phyloP scores from a whole-genome alignment of 2,329 filamentous ascomycete genomes.

The Claviceps pazoutovae region DNA sequence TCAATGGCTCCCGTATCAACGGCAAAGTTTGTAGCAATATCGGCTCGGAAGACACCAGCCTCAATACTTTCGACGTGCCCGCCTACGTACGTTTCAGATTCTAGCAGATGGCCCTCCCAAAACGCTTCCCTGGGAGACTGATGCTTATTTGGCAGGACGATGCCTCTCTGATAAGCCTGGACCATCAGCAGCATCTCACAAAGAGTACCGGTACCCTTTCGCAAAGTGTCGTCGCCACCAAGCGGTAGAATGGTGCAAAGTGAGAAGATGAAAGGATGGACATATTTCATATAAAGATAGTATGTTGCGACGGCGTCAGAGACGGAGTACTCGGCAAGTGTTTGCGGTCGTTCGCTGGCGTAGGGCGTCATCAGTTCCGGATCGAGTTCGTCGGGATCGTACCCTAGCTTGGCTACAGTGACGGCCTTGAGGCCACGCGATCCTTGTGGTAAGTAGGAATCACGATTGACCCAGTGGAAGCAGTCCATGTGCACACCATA shows the following conservation, averaged over 20 bases:
- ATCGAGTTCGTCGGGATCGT: slow-evolving; percentile 94
- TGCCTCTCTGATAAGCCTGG: slow-evolving; percentile 82
- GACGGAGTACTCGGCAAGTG: slow-evolving; percentile 91
- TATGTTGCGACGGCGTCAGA: slow-evolving; percentile 98
- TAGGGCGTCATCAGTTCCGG: slow-evolving; percentile 93
- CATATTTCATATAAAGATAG: slow-evolving; percentile 99
- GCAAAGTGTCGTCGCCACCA: slow-evolving; percentile 78
- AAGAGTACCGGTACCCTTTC: slow-evolving; percentile 95
- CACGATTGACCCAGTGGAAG: slow-evolving; percentile 97
- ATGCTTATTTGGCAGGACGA: slow-evolving; percentile 93
- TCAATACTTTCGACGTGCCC: slow-evolving; percentile 99
- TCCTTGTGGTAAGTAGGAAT: slow-evolving; percentile 93
- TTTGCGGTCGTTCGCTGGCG: slow-evolving; percentile 83
- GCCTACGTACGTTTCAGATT: slow-evolving; percentile 95
- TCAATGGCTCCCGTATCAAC: slow-evolving; percentile 84
- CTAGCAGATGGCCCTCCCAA: slow-evolving; percentile 89
- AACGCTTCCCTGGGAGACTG: slow-evolving; percentile 82
- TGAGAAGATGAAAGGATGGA: slow-evolving; percentile 99
- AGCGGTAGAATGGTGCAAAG: slow-evolving; percentile 92
- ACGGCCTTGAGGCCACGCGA: slow-evolving; percentile 95
- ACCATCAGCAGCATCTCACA: slow-evolving; percentile 99
- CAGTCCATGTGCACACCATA: slow-evolving; percentile 99
- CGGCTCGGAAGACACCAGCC: slow-evolving; percentile 87
- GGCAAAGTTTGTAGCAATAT: slow-evolving; percentile 88
- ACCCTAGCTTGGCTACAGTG: slow-evolving; percentile 93